A percentile compares a stretch with the other conserved stretches of the same genome.
Evolutionary conservation across 78 protist genomes (phyloP).

Genomic region (Dictyostelium discoideum): dicty_2.7 NC_007088.5:2026001-2026500

Average conservation of each 20-base stretch:
- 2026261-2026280: slow-evolving; percentile 84
- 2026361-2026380: slow-evolving; percentile 36
- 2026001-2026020: slow-evolving; percentile 82
- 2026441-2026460: slow-evolving; percentile 46
- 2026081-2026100: slow-evolving; percentile 37
- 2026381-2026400: slow-evolving; percentile 15
- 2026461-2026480: slow-evolving; percentile 58
- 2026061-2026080: slow-evolving; percentile 40
- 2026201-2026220: slow-evolving; percentile 16
- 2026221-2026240: not conserved
- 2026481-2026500: slow-evolving; percentile 58
- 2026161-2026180: slow-evolving; percentile 61
- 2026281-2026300: slow-evolving; percentile 73
- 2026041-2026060: slow-evolving; percentile 55
- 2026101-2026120: slow-evolving; percentile 50
- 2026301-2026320: slow-evolving; percentile 30
- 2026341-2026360: slow-evolving; percentile 35
- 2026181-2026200: slow-evolving; percentile 63
- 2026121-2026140: slow-evolving; percentile 52
- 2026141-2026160: slow-evolving; percentile 43
- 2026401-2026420: slow-evolving; percentile 1
- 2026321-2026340: slow-evolving; percentile 27
- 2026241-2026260: slow-evolving; percentile 62
- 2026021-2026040: slow-evolving; percentile 47
- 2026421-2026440: slow-evolving; percentile 37